Conservation (phyloP, 768 basidiomycete species). For the Tricholoma furcatifolium region DNA sequence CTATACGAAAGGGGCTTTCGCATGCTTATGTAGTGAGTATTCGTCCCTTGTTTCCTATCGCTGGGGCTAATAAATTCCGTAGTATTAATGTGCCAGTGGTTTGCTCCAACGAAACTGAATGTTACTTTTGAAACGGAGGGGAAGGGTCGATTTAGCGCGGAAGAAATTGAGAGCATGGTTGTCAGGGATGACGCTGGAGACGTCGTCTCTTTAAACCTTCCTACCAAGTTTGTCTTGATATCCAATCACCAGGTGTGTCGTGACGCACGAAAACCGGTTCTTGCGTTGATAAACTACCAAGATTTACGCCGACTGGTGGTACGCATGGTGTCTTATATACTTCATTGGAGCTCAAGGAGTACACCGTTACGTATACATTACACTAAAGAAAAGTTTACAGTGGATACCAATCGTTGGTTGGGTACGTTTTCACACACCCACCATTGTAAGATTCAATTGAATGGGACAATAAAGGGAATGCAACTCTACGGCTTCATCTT, state of each 20-base stretch:
- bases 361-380: conserved; percentile 79
- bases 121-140: conserved; percentile 76
- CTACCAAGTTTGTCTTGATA: conserved; percentile 79
- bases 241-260: conserved; percentile 86
- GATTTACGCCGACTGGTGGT: conserved; percentile 86
- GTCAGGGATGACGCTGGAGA: conserved; percentile 55
- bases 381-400: conserved; percentile 88
- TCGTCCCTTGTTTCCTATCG: neutral
- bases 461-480: conserved; percentile 64
- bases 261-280: neutral
- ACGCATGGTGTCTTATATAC: conserved; percentile 82
- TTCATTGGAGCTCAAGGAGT: conserved; percentile 60
- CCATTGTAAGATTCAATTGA: neutral
- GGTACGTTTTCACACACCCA: conserved; percentile 40
- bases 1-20: conserved; percentile 84
- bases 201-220: conserved; percentile 63
- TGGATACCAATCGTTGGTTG: conserved; percentile 85
- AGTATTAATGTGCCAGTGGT: conserved; percentile 83
- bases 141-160: conserved; percentile 56
- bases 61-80: neutral
- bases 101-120: conserved; percentile 71
- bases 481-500: conserved; percentile 95
- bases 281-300: conserved; percentile 22
- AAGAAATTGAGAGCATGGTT: conserved; percentile 58
- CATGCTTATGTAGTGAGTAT: conserved; percentile 64